A percentile compares a stretch with the other conserved stretches of the same genome.
Evolutionary conservation across 2,329 filamentous ascomycete genomes (phyloP).

Genomic region (Cercospora janseana): DNA sequence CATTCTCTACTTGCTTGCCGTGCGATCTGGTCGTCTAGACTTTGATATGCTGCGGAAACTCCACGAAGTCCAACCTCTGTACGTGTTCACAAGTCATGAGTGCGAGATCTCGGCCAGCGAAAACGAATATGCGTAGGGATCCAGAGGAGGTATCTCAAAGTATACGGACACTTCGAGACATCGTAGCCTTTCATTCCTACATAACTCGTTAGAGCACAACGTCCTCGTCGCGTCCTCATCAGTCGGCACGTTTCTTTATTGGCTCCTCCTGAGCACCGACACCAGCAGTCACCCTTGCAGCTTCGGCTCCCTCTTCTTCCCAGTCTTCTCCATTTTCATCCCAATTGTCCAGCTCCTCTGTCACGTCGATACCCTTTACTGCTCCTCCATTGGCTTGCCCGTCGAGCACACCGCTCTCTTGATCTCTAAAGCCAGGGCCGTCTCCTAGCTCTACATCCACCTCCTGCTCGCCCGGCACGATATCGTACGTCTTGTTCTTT

Average conservation of each 20-base stretch:
- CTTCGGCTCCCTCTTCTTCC: constrained; percentile 56
- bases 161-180: too few species aligned
- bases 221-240: constrained; percentile 23
- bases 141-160: too few species aligned
- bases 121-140: too few species aligned
- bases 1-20: too few species aligned
- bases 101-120: too few species aligned
- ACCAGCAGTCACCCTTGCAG: constrained; percentile 28
- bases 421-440: constrained; percentile 39
- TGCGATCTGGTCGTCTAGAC: too few species aligned
- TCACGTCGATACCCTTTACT: constrained; percentile 61
- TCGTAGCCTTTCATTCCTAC: constrained; percentile 8
- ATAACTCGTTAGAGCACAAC: constrained; percentile 13
- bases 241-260: constrained; percentile 46
- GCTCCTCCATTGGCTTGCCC: constrained; percentile 35
- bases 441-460: constrained; percentile 76
- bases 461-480: constrained; percentile 62
- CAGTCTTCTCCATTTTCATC: constrained; percentile 77
- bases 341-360: constrained; percentile 89
- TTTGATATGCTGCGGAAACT: too few species aligned
- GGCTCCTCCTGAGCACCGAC: constrained; percentile 32
- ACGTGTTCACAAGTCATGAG: too few species aligned
- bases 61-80: too few species aligned
- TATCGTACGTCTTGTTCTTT: constrained; percentile 67
- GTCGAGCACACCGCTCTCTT: constrained; percentile 36